Conservation (phyloP, 1,139 yeast genomes). For the Yamadazyma atmosphaerica region DNA sequence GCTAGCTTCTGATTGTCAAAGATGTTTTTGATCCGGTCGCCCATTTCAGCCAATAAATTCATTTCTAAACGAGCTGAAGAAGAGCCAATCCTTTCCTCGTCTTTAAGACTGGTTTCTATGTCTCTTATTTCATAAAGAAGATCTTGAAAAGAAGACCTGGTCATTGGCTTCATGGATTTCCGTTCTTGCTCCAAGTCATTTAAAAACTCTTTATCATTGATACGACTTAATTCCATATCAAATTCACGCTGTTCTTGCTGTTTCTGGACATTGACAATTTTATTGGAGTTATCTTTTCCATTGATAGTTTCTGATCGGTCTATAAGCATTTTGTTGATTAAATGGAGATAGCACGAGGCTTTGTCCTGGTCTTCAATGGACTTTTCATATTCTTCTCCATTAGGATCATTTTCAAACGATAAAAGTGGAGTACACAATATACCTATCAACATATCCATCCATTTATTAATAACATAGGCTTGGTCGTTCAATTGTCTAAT, state of each 20-base stretch:
- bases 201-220: constrained; percentile 28
- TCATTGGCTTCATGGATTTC: constrained; percentile 27
- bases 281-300: constrained; percentile 26
- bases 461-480: constrained; percentile 52
- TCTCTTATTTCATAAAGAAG: constrained; percentile 24
- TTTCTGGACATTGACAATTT: constrained; percentile 21
- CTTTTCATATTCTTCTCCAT: constrained; percentile 77
- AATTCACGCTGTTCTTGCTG: constrained; percentile 27
- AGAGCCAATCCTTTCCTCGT: constrained; percentile 15
- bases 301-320: constrained; percentile 50
- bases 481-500: constrained; percentile 54
- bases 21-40: constrained; percentile 23
- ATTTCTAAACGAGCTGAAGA: constrained; percentile 16
- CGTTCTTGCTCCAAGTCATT: constrained; percentile 32
- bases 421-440: constrained; percentile 49
- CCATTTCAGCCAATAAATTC: constrained; percentile 25
- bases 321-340: constrained; percentile 52
- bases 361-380: constrained; percentile 74
- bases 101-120: constrained; percentile 26
- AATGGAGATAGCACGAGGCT: constrained; percentile 63
- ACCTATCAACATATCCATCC: constrained; percentile 49
- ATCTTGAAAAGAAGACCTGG: constrained; percentile 32
- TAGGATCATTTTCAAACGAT: constrained; percentile 49
- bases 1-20: constrained; percentile 46
- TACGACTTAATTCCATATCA: constrained; percentile 25